Base-by-base conservation (phyloP, 805 yeast species). In the Nakazawaea wyomingensis region DNA sequence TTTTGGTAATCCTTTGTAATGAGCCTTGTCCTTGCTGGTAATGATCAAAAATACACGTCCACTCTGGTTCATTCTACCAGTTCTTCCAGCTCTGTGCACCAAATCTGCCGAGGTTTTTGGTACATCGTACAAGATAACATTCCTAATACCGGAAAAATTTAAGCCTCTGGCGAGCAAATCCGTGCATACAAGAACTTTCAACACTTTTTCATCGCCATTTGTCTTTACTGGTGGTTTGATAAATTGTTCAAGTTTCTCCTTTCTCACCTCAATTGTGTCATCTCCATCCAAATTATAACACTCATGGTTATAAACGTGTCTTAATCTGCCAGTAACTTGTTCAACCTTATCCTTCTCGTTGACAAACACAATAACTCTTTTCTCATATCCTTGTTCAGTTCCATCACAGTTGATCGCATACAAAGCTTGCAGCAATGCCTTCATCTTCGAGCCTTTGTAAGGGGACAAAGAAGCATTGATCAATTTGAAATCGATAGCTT, bases 41-140 rank as follows among this genome's bases (percentile, higher is more conserved):
- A 83, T 82, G 40, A 91, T 77, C 54, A 93, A 67, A 49, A 88
- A 82, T 2, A 87, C 96, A 48, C 96, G 73, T 11, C 99, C 99
- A 29, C 83, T 72, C 55, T 83, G 88, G 35, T 84, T 85, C 85
- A 90, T 82, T 59, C 99, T 68, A 3, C 96, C 97, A 0, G 97
- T 91, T 64, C 99, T 76, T 1, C 99, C 99, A 1, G 87, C 83
- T 48, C 99, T 70, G 59, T 91, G 98, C 17, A 91, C 79, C 47
- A 91, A 68, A 61, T 91, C 98, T 16, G 87, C 81, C 0, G 96
- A 77, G 13, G 84, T 81, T 41, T 75, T 74, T 5, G 99, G 99
- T 35, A 89, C 77, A 56, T 91, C 97, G 66, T 82, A 83, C 39
- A 93, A 64, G 21, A 91, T 71, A 10, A 91, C 86, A 53, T 89